phyloP scores from a whole-genome alignment of 2,329 filamentous ascomycete genomes.

The Zymoseptoria passerinii region DNA sequence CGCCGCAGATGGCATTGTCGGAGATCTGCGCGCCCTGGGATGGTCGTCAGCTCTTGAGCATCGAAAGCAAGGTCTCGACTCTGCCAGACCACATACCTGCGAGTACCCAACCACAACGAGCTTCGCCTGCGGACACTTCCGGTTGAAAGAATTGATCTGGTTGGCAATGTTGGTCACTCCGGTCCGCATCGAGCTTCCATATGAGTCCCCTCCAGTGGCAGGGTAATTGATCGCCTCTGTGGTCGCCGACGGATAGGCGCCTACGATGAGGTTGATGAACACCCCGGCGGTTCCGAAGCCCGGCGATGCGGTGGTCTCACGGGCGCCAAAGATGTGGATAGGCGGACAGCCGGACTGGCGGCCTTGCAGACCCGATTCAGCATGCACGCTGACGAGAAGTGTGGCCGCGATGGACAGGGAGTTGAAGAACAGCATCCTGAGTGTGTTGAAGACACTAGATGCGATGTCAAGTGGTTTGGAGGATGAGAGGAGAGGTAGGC shows the following conservation, averaged over 20 bases:
- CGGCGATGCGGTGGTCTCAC: slow-evolving; percentile 35
- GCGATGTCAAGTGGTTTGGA: not conserved
- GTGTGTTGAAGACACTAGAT: not conserved
- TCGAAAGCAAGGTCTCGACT: slow-evolving; percentile 51
- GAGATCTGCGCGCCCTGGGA: slow-evolving; percentile 53
- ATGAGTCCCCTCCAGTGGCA: slow-evolving; percentile 52
- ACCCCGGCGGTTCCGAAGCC: slow-evolving; percentile 35
- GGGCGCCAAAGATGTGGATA: slow-evolving; percentile 39
- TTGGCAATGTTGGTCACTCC: slow-evolving; percentile 39
- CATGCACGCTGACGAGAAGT: not conserved
- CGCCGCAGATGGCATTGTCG: slow-evolving; percentile 55
- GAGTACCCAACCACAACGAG: slow-evolving; percentile 24
- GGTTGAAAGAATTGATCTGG: slow-evolving; percentile 18
- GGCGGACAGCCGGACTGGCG: slow-evolving; percentile 29
- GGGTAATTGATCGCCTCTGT: slow-evolving; percentile 40
- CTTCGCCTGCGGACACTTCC: slow-evolving; percentile 19
- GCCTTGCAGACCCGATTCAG: not conserved
- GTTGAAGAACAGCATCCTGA: not conserved
- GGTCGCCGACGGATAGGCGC: slow-evolving; percentile 34
- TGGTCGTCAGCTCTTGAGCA: slow-evolving; percentile 42
- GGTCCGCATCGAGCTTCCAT: slow-evolving; percentile 50
- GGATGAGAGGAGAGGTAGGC: not conserved
- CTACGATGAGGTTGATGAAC: slow-evolving; percentile 34
- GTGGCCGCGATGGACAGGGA: not conserved
- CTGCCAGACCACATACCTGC: slow-evolving; percentile 32